Evolutionary conservation across 352 stramenopile species (phyloP).

Genomic region (Poterioochromonas sp.): DNA sequence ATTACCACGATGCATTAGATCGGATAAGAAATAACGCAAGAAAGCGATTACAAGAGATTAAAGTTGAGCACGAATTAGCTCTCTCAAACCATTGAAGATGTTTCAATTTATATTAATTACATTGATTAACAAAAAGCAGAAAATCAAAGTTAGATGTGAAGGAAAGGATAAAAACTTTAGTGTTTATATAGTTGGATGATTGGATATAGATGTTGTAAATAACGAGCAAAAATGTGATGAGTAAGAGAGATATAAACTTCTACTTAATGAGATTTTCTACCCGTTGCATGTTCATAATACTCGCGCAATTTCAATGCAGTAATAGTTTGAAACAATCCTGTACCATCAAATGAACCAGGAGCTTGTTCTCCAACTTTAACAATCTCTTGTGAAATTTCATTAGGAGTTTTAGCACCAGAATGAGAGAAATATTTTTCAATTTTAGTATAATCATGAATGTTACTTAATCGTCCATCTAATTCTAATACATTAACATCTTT

Average conservation of each 20-base stretch:
- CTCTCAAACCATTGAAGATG: too few relatives aligned
- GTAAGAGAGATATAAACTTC: background rate
- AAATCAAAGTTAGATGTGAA: too few relatives aligned
- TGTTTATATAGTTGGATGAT: too few relatives aligned
- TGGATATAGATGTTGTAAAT: background rate
- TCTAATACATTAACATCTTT: conserved; percentile 59
- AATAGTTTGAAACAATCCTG: conserved; percentile 71
- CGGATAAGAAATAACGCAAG: too few relatives aligned
- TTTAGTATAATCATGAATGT: conserved; percentile 60
- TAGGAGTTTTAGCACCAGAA: conserved; percentile 68
- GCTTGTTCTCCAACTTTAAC: conserved; percentile 58
- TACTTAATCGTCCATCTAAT: conserved; percentile 72
- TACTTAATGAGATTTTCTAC: conserved; percentile 27
- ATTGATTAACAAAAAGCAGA: too few relatives aligned
- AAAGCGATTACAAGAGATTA: too few relatives aligned
- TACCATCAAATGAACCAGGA: conserved; percentile 67
- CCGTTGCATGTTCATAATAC: conserved; percentile 65
- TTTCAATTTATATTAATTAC: too few relatives aligned
- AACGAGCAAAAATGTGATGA: background rate
- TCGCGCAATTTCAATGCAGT: conserved; percentile 66
- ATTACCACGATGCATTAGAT: too few relatives aligned
- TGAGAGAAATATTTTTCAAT: conserved; percentile 66
- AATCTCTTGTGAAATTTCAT: conserved; percentile 68
- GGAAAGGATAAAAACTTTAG: too few relatives aligned
- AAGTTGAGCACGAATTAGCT: too few relatives aligned